Evolutionary conservation across 1,284 basidiomycete genomes (phyloP), one percentile per base, ranked within the genome.

Genomic region (Ustilago xerochloae): DNA sequence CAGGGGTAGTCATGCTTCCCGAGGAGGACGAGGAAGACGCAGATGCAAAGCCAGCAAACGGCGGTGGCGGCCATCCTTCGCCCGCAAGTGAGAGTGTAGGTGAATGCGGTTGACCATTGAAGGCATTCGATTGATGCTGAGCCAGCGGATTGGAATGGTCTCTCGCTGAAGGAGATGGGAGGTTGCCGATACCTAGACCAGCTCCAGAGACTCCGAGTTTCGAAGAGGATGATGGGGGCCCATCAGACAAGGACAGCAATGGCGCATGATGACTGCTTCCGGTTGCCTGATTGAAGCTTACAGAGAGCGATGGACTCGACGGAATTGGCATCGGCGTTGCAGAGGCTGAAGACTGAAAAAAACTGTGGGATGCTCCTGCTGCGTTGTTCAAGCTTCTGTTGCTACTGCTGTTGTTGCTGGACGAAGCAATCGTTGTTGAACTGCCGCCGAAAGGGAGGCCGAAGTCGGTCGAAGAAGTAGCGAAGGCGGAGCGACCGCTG

Each of bases 401-500:
- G n/a, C n/a, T n/a, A n/a, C n/a, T 36, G n/a, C 41, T 43, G 41
- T 13, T 43, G 41, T 26, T 43, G 41, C 41, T 43, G 22, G 22
- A 24, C 22, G 41, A 24, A 13, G 41, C 41, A 24, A 24, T 13
- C 13, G 13, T 43, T 20, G 41, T 15, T 8, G 51, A 10, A 6
- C 29, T 39, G 39, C 26, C 28, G 60, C 63, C 60, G 18, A 64
- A 62, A 8, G 67, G 63, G 1, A 75, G 68, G 9, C 63, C 67
- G 67, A 75, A 75, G 58, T 75, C 72, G 50, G 72, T 39, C 3
- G 62, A 69, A 38, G 67, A 70, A 16, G 72, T 70, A 4, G 60
- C 49, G 29, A 75, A 75, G 13, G 60, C 47, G 3, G 60, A 48
- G 18, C 66, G 43, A 18, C 45, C 36, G n/a, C 56, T 43, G 30